Evolutionary conservation across 805 yeast genomes (phyloP).

Genomic region (Hanseniaspora guilliermondii): DNA sequence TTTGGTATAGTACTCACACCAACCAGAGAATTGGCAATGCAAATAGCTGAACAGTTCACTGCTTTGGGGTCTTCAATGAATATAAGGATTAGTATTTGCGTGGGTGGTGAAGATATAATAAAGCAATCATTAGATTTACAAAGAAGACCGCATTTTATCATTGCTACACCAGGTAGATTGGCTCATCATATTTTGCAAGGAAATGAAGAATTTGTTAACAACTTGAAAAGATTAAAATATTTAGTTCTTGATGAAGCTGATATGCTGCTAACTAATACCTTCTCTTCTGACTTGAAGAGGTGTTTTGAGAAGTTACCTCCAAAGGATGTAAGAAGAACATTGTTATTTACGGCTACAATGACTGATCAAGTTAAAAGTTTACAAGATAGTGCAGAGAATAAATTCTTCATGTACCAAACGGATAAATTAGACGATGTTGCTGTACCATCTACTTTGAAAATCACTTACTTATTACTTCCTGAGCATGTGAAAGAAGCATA

Average conservation of each 20-base stretch:
- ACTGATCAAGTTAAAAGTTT: constrained; percentile 81
- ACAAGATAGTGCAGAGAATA: constrained; percentile 46
- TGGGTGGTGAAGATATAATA: constrained; percentile 94
- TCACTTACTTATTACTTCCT: constrained; percentile 66
- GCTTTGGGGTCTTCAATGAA: constrained; percentile 88
- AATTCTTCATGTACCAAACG: constrained; percentile 58
- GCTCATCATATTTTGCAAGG: constrained; percentile 83
- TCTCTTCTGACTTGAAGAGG: constrained; percentile 61
- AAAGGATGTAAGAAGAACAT: constrained; percentile 65
- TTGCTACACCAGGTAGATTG: constrained; percentile 93
- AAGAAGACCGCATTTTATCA: constrained; percentile 78
- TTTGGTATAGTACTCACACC: constrained; percentile 86
- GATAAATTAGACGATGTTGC: constrained; percentile 64
- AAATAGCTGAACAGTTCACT: constrained; percentile 90
- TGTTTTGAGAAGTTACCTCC: constrained; percentile 65
- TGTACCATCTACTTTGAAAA: constrained; percentile 58
- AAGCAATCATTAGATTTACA: constrained; percentile 73
- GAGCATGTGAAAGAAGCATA: constrained; percentile 84
- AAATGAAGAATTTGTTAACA: constrained; percentile 77
- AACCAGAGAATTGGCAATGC: constrained; percentile 83
- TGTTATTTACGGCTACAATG: constrained; percentile 88
- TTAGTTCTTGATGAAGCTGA: constrained; percentile 95
- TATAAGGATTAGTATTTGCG: constrained; percentile 66
- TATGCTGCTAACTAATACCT: constrained; percentile 70
- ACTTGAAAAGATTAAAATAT: constrained; percentile 64